A percentile compares a stretch with the other conserved stretches of the same genome.
These are phyloP conservation scores for Paecilomyces formosus DNA, from an alignment of 2,329 filamentous ascomycete genomes.

Conservation along the genomic window DNA sequence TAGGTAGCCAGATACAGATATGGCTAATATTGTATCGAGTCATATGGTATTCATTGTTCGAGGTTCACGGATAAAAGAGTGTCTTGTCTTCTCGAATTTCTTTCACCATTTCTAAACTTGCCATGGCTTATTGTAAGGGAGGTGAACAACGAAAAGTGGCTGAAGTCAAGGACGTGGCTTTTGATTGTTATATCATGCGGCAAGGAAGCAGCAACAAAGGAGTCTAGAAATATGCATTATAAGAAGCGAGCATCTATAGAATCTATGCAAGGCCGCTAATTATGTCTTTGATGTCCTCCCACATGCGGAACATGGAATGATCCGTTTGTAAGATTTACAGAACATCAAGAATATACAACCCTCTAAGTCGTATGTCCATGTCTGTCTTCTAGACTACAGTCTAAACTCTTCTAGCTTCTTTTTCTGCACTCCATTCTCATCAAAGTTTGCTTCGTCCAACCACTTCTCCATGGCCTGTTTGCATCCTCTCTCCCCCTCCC, in stretches of 20 bases:
- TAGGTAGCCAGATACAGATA: background rate
- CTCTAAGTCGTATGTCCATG: background rate
- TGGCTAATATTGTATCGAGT: background rate
- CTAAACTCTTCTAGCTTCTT: slow-evolving; percentile 35
- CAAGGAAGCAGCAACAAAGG: background rate
- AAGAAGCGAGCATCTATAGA: slow-evolving; percentile 4
- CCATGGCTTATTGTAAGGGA: background rate
- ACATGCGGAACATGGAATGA: no score
- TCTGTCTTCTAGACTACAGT: background rate
- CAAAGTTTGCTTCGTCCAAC: slow-evolving; percentile 51
- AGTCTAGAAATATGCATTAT: background rate
- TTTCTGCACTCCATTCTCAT: slow-evolving; percentile 46
- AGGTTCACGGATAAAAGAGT: background rate
- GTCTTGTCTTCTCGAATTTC: background rate
- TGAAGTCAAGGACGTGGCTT: background rate
- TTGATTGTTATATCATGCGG: background rate
- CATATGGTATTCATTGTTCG: background rate
- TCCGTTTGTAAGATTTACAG: no score
- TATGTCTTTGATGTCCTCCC: no score
- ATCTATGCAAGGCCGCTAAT: background rate
- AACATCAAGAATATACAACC: no score
- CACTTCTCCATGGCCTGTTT: slow-evolving; percentile 46
- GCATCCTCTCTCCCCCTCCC: slow-evolving; percentile 48
- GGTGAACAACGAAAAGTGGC: background rate
- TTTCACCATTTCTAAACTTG: background rate